A percentile compares a stretch with the other conserved stretches of the same genome.
Evolutionary conservation across 169 alveolate genomes (phyloP).

Genomic region (Eimeria brunetti): DNA sequence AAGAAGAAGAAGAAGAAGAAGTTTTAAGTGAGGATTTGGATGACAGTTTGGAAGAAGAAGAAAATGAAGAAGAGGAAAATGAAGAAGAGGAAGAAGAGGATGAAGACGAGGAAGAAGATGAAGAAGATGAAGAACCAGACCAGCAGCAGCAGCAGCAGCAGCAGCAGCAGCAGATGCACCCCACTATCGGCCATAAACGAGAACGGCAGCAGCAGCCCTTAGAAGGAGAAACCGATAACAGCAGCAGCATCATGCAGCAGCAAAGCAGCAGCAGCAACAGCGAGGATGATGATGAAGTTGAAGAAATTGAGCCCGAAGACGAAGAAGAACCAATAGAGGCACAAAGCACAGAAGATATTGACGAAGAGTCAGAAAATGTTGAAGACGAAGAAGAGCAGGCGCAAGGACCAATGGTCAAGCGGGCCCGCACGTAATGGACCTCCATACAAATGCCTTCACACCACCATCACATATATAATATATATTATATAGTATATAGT

Average conservation of each 20-base stretch:
- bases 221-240: background rate
- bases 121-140: background rate
- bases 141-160: too few species aligned
- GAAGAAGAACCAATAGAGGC: slow-evolving; percentile 19
- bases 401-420: slow-evolving; percentile 17
- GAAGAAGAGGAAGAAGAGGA: slow-evolving; percentile 21
- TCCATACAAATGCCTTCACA: too few species aligned
- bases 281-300: slow-evolving; percentile 41
- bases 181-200: background rate
- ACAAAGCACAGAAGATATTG: slow-evolving; percentile 34
- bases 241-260: background rate
- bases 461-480: background rate
- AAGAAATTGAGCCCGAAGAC: slow-evolving; percentile 44
- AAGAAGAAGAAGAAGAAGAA: slow-evolving; percentile 27
- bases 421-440: slow-evolving; percentile 54
- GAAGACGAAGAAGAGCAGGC: slow-evolving; percentile 30
- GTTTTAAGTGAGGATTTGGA: slow-evolving; percentile 24
- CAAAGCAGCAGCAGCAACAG: background rate
- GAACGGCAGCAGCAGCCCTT: slow-evolving; percentile 7
- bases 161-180: too few species aligned
- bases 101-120: slow-evolving; percentile 10
- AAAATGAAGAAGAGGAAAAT: background rate
- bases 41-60: slow-evolving; percentile 18
- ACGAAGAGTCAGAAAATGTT: slow-evolving; percentile 6
- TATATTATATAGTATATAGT: too few species aligned